phyloP scores from a whole-genome alignment of 257 asterid genomes.

The Primulina tabacum region DNA sequence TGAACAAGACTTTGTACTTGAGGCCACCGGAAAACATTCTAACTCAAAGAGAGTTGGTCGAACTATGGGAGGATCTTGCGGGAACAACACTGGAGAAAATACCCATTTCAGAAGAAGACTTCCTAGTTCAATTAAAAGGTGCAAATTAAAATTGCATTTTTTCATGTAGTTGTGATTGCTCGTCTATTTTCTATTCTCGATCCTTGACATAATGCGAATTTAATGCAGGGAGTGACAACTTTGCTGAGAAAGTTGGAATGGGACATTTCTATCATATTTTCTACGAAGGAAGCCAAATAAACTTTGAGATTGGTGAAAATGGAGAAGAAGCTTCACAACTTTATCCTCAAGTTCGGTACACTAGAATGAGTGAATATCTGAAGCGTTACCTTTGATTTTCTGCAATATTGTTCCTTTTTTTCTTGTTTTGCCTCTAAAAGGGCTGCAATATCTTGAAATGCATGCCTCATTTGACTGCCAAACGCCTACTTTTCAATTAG shows the following conservation, averaged over 20 bases:
- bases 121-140: constrained; percentile 59
- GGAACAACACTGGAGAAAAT: constrained; percentile 52
- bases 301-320: constrained; percentile 60
- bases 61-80: constrained; percentile 57
- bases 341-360: constrained; percentile 67
- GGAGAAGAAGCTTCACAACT: constrained; percentile 75
- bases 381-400: constrained; percentile 37
- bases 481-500: no score
- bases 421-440: background rate
- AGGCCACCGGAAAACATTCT: constrained; percentile 62
- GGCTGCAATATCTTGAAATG: background rate
- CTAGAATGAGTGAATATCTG: constrained; percentile 52
- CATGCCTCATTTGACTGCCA: background rate
- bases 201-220: background rate
- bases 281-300: constrained; percentile 77
- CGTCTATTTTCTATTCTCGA: background rate
- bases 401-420: no score
- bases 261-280: constrained; percentile 78
- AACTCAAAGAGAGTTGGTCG: constrained; percentile 52
- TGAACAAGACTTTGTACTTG: constrained; percentile 75
- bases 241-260: constrained; percentile 56
- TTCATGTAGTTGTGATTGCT: no score
- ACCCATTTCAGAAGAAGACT: constrained; percentile 48
- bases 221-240: constrained; percentile 41
- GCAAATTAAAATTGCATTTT: background rate